Base-by-base conservation (phyloP, 305 asterid genomes). In the Stenogyne calaminthoides region DNA sequence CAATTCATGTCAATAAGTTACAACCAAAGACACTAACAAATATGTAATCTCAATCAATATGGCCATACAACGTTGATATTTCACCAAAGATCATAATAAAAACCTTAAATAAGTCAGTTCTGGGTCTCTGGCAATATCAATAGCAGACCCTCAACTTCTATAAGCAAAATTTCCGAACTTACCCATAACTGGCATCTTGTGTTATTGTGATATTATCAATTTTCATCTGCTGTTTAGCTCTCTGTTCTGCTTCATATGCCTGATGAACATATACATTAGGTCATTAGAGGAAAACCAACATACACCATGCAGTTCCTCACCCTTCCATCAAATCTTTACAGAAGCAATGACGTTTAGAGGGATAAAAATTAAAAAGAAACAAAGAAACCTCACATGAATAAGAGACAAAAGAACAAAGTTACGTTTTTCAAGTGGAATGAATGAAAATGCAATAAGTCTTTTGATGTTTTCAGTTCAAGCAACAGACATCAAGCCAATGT, bases 191-290 rank as follows among this genome's bases (percentile, higher is more conserved):
- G 75, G 96, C 83, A 56, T 87, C 85, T 85, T 85, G 97, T 22
- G 95, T 89, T 78, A 95, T 73, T 71, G 83, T 63, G 76, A 89
- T 77, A 70, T 64, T 80, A 74, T 90, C 97, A 75, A 95, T 80
- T 62, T 78, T 83, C 71, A 63, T 66, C 76, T 90, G 89, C 59
- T 88, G 97, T 68, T 85, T 91, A 78, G 86, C 84, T 73, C 98
- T 87, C 79, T 90, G 91, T 70, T 89, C 92, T 34, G 87, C 97
- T 83, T 92, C 99, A 80, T 77, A 92, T 71, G 93, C 92, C 99
- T 95, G 86, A 78, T 73, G 56, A 69, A 80, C 46, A 57, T 15
- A 57, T 22, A 15, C 37, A 42, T 74, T 6, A 76, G 55, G 36
- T 18, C 36, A 51, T 73, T 27, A 70, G 44, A 54, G 69, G 27